phyloP scores from a whole-genome alignment of 805 yeast genomes.

The Wickerhamomyces queroliae region DNA sequence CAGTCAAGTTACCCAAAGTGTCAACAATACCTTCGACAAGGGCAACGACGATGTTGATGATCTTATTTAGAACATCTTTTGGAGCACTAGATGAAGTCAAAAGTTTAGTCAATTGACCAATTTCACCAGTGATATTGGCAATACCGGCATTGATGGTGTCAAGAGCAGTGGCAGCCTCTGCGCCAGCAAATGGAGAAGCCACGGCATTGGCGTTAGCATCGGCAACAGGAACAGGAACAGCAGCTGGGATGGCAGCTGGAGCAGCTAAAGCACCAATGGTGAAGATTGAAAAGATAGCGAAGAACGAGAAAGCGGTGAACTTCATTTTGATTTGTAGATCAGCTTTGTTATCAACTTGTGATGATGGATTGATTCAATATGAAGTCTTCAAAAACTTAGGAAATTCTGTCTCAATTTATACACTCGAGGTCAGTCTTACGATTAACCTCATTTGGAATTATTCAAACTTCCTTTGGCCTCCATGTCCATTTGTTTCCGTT shows the following conservation, averaged over 20 bases:
- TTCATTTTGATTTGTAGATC: not conserved
- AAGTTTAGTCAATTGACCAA: not conserved
- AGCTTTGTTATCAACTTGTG: not conserved
- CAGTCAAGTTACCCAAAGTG: conserved; percentile 8
- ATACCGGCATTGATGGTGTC: conserved; percentile 3
- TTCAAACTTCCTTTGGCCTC: too few relatives aligned
- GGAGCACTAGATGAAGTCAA: conserved; percentile 6
- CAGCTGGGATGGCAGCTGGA: conserved; percentile 3
- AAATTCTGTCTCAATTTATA: too few relatives aligned
- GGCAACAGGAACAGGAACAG: conserved; percentile 7
- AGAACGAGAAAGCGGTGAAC: not conserved
- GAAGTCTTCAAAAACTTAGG: too few relatives aligned
- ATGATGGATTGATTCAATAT: too few relatives aligned
- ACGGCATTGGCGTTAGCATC: conserved; percentile 2
- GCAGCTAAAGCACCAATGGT: conserved; percentile 8
- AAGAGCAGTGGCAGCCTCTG: conserved; percentile 1
- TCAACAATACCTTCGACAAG: conserved; percentile 7
- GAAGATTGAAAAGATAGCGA: conserved; percentile 6
- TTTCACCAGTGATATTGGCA: conserved; percentile 1
- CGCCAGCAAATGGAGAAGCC: conserved; percentile 3
- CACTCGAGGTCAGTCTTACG: too few relatives aligned
- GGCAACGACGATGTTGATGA: conserved; percentile 3
- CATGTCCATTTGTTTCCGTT: too few relatives aligned
- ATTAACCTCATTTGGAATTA: too few relatives aligned
- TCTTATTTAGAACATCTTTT: conserved; percentile 2